Percentiles rank a stretch among this genome's conserved stretches.
Evolutionary conservation across 257 asterid genomes (phyloP).

Genomic region (Nicotiana benthamiana): DNA sequence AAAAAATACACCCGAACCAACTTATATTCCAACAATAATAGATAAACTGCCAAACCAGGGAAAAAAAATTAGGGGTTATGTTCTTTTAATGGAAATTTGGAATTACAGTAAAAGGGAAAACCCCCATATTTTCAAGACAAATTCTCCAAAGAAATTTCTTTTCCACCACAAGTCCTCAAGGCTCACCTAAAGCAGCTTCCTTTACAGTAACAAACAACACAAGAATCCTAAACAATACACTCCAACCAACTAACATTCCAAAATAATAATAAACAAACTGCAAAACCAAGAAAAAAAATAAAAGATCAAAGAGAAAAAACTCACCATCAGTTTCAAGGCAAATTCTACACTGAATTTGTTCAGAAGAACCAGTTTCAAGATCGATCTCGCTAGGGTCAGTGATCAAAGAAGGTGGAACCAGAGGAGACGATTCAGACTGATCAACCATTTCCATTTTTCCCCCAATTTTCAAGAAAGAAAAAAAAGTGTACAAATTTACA

Average conservation of each 20-base stretch:
- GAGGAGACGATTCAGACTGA: conserved; percentile 58
- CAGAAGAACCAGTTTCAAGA: conserved; percentile 95
- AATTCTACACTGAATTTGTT: conserved; percentile 97
- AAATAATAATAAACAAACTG: not conserved
- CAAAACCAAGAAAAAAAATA: not conserved
- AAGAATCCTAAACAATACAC: not conserved
- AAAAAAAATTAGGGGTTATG: not conserved
- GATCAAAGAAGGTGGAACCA: conserved; percentile 63
- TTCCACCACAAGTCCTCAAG: not conserved
- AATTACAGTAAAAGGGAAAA: not conserved
- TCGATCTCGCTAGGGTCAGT: conserved; percentile 64
- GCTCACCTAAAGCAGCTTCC: not conserved
- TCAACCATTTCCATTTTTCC: conserved; percentile 35
- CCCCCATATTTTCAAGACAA: too few species aligned
- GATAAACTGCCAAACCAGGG: too few species aligned
- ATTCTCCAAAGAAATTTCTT: not conserved
- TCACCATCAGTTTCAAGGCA: conserved; percentile 93
- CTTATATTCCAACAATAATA: not conserved
- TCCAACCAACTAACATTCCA: not conserved
- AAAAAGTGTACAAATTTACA: not conserved
- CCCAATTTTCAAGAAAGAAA: not conserved
- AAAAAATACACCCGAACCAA: not conserved
- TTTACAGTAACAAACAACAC: not conserved
- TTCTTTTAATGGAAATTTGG: not conserved
- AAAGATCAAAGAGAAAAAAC: not conserved